phyloP scores from a whole-genome alignment of 1,139 yeast species.

The Eremothecium coryli region DNA sequence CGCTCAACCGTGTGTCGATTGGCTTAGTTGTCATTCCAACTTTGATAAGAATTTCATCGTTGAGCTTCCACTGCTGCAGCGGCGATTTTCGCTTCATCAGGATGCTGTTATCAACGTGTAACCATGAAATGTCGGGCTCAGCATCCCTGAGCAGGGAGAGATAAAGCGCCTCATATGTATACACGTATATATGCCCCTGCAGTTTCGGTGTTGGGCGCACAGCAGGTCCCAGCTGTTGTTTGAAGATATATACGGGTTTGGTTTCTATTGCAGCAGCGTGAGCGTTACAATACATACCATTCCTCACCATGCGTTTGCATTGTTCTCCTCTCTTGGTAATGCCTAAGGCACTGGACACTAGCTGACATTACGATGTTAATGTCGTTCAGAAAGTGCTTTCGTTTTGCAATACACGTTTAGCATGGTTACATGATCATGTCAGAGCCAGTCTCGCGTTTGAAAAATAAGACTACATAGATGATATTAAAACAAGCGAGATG shows the following conservation, averaged over 20 bases:
- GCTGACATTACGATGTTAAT: no score
- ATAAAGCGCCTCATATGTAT: constrained; percentile 23
- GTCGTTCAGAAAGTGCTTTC: no score
- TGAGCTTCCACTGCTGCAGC: constrained; percentile 16
- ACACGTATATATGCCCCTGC: constrained; percentile 27
- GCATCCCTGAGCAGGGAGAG: constrained; percentile 9
- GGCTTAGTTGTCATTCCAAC: constrained; percentile 28
- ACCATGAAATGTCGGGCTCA: constrained; percentile 16
- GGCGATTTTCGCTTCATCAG: constrained; percentile 8
- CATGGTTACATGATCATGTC: no score
- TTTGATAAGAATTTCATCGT: constrained; percentile 21
- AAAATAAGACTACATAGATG: no score
- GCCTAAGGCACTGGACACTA: no score
- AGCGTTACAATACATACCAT: constrained; percentile 12
- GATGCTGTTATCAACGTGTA: constrained; percentile 21
- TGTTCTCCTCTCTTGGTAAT: constrained; percentile 18
- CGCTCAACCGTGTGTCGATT: constrained; percentile 21
- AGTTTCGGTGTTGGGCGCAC: no score
- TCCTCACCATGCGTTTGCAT: constrained; percentile 17
- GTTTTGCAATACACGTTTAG: no score
- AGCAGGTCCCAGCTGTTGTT: neutral
- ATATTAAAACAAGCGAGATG: no score
- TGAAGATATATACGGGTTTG: constrained; percentile 1
- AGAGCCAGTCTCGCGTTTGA: no score
- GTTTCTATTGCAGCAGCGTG: constrained; percentile 1